Percentiles rank a stretch among this genome's conserved stretches.
Evolutionary conservation across 2,329 filamentous ascomycete species (phyloP).

Genomic region (Pseudocercospora musae): DNA sequence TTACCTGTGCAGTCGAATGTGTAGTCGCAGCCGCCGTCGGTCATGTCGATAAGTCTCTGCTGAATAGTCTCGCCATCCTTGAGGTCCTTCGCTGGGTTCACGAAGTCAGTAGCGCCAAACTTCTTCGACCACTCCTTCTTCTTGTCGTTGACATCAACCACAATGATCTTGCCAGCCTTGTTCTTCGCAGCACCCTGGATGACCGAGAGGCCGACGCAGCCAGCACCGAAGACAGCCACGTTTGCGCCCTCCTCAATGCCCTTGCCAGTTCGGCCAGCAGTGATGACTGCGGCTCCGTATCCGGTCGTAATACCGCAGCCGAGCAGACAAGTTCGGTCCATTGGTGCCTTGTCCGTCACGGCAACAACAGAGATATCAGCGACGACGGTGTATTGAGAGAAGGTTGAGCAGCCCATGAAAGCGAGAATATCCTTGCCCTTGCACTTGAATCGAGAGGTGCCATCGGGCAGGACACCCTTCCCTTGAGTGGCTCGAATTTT

Average conservation of each 20-base stretch:
- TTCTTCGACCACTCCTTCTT: conserved; percentile 93
- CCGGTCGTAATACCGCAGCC: conserved; percentile 98
- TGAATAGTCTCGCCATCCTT: conserved; percentile 71
- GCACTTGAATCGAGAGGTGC: conserved; percentile 89
- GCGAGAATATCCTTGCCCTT: conserved; percentile 94
- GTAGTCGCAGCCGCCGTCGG: conserved; percentile 96
- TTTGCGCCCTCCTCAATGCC: conserved; percentile 81
- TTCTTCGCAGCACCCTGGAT: conserved; percentile 90
- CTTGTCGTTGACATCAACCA: conserved; percentile 74
- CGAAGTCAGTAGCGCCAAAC: conserved; percentile 95
- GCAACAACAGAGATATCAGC: conserved; percentile 97
- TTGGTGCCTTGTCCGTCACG: conserved; percentile 83
- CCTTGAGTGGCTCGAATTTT: conserved; percentile 98
- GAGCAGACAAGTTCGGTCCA: conserved; percentile 93
- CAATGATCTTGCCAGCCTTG: conserved; percentile 74
- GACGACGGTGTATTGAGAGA: conserved; percentile 97
- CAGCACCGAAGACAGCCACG: conserved; percentile 89
- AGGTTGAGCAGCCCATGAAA: conserved; percentile 99
- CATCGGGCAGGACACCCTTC: conserved; percentile 94
- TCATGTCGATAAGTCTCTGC: conserved; percentile 94
- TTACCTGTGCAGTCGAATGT: conserved; percentile 99
- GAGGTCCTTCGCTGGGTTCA: conserved; percentile 74
- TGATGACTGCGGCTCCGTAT: conserved; percentile 92
- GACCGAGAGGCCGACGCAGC: conserved; percentile 91
- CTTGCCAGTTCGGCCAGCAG: conserved; percentile 58